Evolutionary conservation across 208 protist genomes (phyloP).

Genomic region (Entamoeba invadens): DNA sequence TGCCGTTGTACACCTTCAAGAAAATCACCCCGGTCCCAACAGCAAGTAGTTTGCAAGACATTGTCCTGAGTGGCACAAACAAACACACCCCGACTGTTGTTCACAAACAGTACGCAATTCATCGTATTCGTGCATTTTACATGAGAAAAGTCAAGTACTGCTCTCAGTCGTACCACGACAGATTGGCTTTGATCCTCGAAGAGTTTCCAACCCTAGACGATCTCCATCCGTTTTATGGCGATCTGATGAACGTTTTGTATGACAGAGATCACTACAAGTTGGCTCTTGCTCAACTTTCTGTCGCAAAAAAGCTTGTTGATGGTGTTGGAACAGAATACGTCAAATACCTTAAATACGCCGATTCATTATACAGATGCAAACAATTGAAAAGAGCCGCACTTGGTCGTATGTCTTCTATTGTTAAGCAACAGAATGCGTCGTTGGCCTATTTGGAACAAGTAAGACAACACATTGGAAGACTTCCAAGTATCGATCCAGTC

Average conservation of each 20-base stretch:
- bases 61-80: constrained; percentile 94
- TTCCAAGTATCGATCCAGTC: constrained; percentile 97
- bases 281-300: constrained; percentile 92
- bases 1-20: constrained; percentile 83
- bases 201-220: constrained; percentile 86
- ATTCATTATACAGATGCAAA: constrained; percentile 98
- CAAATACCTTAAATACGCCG: constrained; percentile 94
- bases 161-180: constrained; percentile 70
- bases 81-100: constrained; percentile 97
- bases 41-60: constrained; percentile 95
- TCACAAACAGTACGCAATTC: constrained; percentile 92
- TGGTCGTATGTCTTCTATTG: constrained; percentile 86
- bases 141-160: constrained; percentile 58
- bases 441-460: constrained; percentile 98
- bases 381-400: constrained; percentile 96
- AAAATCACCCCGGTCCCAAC: constrained; percentile 80
- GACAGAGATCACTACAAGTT: constrained; percentile 99
- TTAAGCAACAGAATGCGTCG: constrained; percentile 74
- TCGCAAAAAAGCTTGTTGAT: constrained; percentile 80
- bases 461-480: constrained; percentile 92
- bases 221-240: constrained; percentile 99
- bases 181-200: constrained; percentile 77
- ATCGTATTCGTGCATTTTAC: constrained; percentile 95
- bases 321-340: constrained; percentile 89
- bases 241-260: constrained; percentile 99